Percentiles rank a stretch among this genome's conserved stretches.
Evolutionary conservation across 176 grass and related monocot species (phyloP).

Genomic region (Poa pratensis): DNA sequence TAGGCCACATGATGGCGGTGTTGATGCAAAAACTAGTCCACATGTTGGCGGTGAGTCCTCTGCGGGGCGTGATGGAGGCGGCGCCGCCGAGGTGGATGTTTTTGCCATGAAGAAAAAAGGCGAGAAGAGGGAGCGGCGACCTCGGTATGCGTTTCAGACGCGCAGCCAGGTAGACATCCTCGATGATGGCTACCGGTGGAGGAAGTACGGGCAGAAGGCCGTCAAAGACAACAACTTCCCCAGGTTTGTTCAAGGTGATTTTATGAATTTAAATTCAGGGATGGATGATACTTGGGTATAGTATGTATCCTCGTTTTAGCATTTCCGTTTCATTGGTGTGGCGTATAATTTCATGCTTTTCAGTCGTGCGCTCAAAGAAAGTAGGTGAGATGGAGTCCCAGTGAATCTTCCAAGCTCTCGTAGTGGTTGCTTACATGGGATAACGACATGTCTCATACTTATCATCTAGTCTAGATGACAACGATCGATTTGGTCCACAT

Average conservation of each 20-base stretch:
- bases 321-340: background rate
- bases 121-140: conserved; percentile 69
- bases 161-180: conserved; percentile 93
- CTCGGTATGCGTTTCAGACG: conserved; percentile 81
- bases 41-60: conserved; percentile 23
- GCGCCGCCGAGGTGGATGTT: background rate
- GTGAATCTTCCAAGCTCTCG: conserved; percentile 59
- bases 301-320: background rate
- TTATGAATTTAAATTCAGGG: background rate
- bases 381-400: conserved; percentile 60
- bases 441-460: conserved; percentile 51
- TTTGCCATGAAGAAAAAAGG: conserved; percentile 51
- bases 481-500: conserved; percentile 54
- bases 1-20: background rate
- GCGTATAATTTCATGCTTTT: conserved; percentile 8
- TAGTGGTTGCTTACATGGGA: conserved; percentile 55
- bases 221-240: conserved; percentile 91
- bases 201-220: conserved; percentile 94
- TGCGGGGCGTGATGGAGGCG: background rate
- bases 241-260: conserved; percentile 45
- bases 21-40: background rate
- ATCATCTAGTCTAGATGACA: conserved; percentile 54
- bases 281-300: background rate
- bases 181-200: conserved; percentile 92
- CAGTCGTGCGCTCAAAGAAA: conserved; percentile 32